A percentile compares a stretch with the other conserved stretches of the same genome.
Evolutionary conservation across 768 basidiomycete species (phyloP).

Genomic region (Neoboletus subvelutipes): DNA sequence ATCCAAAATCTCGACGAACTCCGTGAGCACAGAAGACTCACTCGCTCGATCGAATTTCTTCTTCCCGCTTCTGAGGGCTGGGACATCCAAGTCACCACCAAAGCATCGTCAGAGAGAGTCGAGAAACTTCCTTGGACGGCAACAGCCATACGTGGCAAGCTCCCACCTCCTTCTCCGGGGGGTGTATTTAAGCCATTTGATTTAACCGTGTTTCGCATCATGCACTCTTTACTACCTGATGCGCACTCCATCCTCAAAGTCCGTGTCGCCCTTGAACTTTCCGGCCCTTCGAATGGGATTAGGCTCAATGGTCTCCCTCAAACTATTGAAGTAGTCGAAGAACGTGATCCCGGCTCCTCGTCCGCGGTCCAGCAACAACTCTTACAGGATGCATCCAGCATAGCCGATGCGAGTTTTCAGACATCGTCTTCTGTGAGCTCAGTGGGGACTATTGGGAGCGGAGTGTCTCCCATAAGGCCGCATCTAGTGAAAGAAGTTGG

Average conservation of each 20-base stretch:
- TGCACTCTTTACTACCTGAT: slow-evolving; percentile 69
- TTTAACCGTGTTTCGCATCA: slow-evolving; percentile 59
- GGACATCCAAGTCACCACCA: slow-evolving; percentile 80
- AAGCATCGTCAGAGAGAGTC: slow-evolving; percentile 70
- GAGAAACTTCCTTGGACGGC: slow-evolving; percentile 74
- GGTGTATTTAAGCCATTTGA: slow-evolving; percentile 43
- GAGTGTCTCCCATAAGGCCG: slow-evolving; percentile 24
- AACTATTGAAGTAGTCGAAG: slow-evolving; percentile 60
- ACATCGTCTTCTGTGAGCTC: slow-evolving; percentile 62
- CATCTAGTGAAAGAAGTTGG: slow-evolving; percentile 39
- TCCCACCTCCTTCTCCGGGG: slow-evolving; percentile 31
- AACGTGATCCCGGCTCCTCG: slow-evolving; percentile 62
- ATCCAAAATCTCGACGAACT: slow-evolving; percentile 62
- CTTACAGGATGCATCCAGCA: slow-evolving; percentile 71
- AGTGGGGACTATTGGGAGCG: slow-evolving; percentile 44
- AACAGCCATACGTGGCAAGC: slow-evolving; percentile 49
- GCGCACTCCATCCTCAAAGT: slow-evolving; percentile 82
- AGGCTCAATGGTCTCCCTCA: slow-evolving; percentile 86
- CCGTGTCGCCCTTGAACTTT: slow-evolving; percentile 74
- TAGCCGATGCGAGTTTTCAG: slow-evolving; percentile 63
- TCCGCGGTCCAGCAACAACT: slow-evolving; percentile 41
- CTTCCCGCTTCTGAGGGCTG: slow-evolving; percentile 77
- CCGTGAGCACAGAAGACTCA: slow-evolving; percentile 67
- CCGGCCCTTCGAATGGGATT: slow-evolving; percentile 71
- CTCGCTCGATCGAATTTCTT: slow-evolving; percentile 78